A percentile compares a stretch with the other conserved stretches of the same genome.
Conservation (phyloP, 2,329 filamentous ascomycete species). For the Cyphellophora attinorum region DNA sequence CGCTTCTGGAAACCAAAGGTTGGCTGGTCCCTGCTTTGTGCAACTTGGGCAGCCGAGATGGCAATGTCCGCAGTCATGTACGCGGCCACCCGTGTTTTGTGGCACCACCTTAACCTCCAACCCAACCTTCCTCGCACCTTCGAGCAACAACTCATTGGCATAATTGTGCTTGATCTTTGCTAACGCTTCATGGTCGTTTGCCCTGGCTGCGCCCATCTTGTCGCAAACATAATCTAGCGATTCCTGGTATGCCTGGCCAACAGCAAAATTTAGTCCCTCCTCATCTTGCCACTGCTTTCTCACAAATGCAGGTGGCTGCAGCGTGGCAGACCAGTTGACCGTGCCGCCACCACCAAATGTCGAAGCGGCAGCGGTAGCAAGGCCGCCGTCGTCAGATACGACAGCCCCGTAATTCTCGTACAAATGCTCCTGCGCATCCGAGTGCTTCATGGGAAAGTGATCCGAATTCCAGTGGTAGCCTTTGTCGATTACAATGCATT, state of each 20-base stretch:
- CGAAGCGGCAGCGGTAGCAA: constrained; percentile 57
- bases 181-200: constrained; percentile 35
- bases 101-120: constrained; percentile 61
- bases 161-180: constrained; percentile 58
- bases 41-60: constrained; percentile 51
- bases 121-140: constrained; percentile 64
- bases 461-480: constrained; percentile 64
- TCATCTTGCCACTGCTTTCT: constrained; percentile 63
- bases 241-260: constrained; percentile 25
- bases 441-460: constrained; percentile 64
- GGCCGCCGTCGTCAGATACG: constrained; percentile 46
- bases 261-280: background rate
- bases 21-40: constrained; percentile 69
- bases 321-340: constrained; percentile 68
- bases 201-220: constrained; percentile 59
- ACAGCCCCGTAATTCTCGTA: constrained; percentile 59
- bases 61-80: constrained; percentile 66
- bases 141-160: constrained; percentile 60
- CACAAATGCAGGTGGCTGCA: constrained; percentile 65
- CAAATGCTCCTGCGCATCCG: constrained; percentile 51
- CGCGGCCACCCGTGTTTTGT: constrained; percentile 66
- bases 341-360: constrained; percentile 81
- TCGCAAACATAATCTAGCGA: constrained; percentile 69
- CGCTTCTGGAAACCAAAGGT: constrained; percentile 71
- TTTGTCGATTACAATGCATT: constrained; percentile 77